Evolutionary conservation across 495 filamentous ascomycete genomes (phyloP), one percentile per base, ranked within the genome.

Genomic region (Elaphomyces granulatus): DNA sequence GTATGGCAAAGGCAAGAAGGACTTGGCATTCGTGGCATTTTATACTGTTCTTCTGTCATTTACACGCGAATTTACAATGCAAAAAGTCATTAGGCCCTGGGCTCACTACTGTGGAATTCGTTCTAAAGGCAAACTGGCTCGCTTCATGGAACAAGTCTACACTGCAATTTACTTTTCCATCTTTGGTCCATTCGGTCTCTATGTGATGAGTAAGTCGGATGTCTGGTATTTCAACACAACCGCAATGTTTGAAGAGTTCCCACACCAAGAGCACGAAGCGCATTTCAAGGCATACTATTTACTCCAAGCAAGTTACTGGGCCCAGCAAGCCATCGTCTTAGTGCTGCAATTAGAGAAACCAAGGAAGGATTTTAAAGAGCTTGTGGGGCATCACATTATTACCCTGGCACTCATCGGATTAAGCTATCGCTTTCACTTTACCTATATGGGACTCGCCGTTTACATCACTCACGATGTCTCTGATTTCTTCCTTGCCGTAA

Each of bases 111-210:
- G 62, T 36, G 84, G 86, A 3, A 76, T 98, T 47, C 72, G 63
- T 32, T 74, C 72, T 35, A 74, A 78, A 20, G 75, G 72, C 32
- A 98, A 95, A 64, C 83, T 87, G 38, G 71, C 81, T 8, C 78
- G 90, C 12, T 96, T 93, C 69, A 92, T 95, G 84, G 90, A 98
- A 59, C 90, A 98, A 60, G 73, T 82, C 47, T 98, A 98, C 65
- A 95, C 88, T 1, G 90, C 86, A n/a, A 67, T 95, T 20, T 98
- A 98, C 66, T 95, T 95, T 52, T 75, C 60, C 8, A 51, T 94
- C 38, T 76, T 93, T 40, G 85, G 86, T 3, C 90, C 92, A 1
- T 77, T 75, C 33, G 90, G 90, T 32, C 60, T 96, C 56, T 98
- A 81, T 48, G 83, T 96, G 42, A 96, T 98, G 92, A 80, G 68